Base-by-base conservation (phyloP, 768 basidiomycete species). In the Xanthoconium stramineum region DNA sequence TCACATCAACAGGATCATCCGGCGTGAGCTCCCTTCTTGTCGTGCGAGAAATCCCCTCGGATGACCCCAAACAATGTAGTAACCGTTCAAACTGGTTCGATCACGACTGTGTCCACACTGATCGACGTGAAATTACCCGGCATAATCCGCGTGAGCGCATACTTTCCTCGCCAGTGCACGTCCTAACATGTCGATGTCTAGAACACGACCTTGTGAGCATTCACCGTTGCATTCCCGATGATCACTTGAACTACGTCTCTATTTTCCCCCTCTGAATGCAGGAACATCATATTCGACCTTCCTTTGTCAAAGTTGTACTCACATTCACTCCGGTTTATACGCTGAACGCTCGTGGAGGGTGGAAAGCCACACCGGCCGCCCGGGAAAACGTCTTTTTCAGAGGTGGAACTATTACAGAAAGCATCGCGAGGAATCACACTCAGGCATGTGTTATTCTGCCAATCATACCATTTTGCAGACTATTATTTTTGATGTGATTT, bases 1-100 rank as follows among this genome's bases (percentile, higher is more conserved):
- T 43, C 2, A 57, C 3, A 47, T 81, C 1, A 75, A 79, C 58
- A 71, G 65, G 48, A 76, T 81, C 50, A 78, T 80, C 50, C 62
- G 75, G 51, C 24, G 74, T 77, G 51, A 35, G 69, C 55, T 11
- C 19, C 17, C 57, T 46, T 17, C 50, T 40, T 15, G 5, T 48
- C 15, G 7, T 6, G 37, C 20, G 32, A 58, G 37, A 24, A 13
- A 5, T 2, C 24, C 24, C 13, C 2, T 2, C 6, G 0, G 7
- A 28, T 53, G 36, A 48, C 29, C 9, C 12, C 5, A 10, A 15
- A 6, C 33, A 60, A 37, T 38, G 36, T n/a, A 61, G 70, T 71
- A 46, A 66, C 69, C 2, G 50, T 72, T 24, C 68, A 71, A 32
- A 70, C 71, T 3, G 72, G 72, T 42, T 33, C 56, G 7, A 6